Evolutionary conservation across 192 early-diverging fungal species (phyloP).

Genomic region (Umbelopsis isabellina): DNA sequence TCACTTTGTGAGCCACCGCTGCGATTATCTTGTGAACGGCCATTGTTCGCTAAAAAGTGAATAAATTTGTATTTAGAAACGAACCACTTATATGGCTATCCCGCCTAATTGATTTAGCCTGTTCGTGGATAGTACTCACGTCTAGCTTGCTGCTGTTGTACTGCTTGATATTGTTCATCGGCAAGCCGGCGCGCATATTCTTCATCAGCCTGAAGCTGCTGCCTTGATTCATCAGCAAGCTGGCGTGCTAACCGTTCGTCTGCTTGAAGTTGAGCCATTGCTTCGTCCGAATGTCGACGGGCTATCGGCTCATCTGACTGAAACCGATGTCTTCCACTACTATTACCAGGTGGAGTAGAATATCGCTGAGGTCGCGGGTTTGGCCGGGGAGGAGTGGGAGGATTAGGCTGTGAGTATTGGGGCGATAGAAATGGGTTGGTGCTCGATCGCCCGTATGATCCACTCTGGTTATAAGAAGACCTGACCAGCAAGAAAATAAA

Average conservation of each 20-base stretch:
- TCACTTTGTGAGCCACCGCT: not conserved
- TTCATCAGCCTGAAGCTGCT: conserved; percentile 4
- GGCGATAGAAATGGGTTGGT: not conserved
- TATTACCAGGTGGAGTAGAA: not conserved
- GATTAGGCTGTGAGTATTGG: not conserved
- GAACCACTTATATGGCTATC: too few species aligned
- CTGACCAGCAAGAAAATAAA: not conserved
- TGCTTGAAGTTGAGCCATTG: not conserved
- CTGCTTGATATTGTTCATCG: not conserved
- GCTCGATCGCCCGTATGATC: not conserved
- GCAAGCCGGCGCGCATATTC: conserved; percentile 1
- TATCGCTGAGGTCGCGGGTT: not conserved
- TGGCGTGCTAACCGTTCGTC: conserved; percentile 4
- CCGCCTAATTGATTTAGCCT: not conserved
- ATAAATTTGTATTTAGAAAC: too few species aligned
- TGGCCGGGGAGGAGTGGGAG: not conserved
- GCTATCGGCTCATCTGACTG: not conserved
- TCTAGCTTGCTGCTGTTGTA: not conserved
- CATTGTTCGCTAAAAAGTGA: too few species aligned
- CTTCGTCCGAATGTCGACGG: not conserved
- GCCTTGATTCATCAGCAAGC: not conserved
- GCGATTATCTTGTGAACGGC: not conserved
- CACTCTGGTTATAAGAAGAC: not conserved
- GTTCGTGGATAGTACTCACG: not conserved
- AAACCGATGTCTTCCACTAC: not conserved